These are phyloP conservation scores for Tylopilus intermedius DNA, from an alignment of 768 basidiomycete genomes.

Conservation along the genomic window DNA sequence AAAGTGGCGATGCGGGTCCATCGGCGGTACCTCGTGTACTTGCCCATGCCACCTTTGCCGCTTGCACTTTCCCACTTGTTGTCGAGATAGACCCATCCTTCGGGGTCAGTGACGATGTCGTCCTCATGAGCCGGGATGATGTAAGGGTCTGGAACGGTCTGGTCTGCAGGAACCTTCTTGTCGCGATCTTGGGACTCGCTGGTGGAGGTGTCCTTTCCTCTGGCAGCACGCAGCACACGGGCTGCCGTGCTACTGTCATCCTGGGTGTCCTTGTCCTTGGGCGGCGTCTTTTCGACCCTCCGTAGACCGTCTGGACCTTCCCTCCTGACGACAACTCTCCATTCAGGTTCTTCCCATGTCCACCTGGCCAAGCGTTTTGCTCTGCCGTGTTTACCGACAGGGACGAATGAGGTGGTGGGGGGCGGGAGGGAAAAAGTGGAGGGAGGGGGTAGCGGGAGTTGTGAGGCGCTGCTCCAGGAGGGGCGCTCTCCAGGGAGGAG, in stretches of 20 bases:
- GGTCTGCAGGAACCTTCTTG: constrained; percentile 19
- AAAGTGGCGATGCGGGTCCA: constrained; percentile 85
- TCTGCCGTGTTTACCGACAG: constrained; percentile 42
- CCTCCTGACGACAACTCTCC: constrained; percentile 64
- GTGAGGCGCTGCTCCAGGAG: constrained; percentile 67
- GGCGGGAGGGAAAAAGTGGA: constrained; percentile 64
- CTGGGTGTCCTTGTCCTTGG: constrained; percentile 36
- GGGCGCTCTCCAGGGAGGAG: constrained; percentile 86
- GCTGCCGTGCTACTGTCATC: constrained; percentile 41
- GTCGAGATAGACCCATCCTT: constrained; percentile 92
- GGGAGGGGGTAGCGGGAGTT: constrained; percentile 64
- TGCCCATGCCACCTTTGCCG: constrained; percentile 79
- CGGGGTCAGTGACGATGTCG: constrained; percentile 65
- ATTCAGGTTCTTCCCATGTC: constrained; percentile 90
- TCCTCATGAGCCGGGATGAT: constrained; percentile 38
- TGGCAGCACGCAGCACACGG: constrained; percentile 52
- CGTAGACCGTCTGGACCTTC: constrained; percentile 49
- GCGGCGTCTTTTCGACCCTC: constrained; percentile 60
- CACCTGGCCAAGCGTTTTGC: constrained; percentile 75
- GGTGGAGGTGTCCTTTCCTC: constrained; percentile 35
- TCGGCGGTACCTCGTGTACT: constrained; percentile 82
- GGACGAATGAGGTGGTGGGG: constrained; percentile 52
- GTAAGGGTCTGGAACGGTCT: constrained; percentile 25
- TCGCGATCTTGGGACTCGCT: constrained; percentile 22
- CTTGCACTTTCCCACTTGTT: constrained; percentile 90